phyloP scores from a whole-genome alignment of 2,329 filamentous ascomycete species.

The Hypoxylon sp. region DNA sequence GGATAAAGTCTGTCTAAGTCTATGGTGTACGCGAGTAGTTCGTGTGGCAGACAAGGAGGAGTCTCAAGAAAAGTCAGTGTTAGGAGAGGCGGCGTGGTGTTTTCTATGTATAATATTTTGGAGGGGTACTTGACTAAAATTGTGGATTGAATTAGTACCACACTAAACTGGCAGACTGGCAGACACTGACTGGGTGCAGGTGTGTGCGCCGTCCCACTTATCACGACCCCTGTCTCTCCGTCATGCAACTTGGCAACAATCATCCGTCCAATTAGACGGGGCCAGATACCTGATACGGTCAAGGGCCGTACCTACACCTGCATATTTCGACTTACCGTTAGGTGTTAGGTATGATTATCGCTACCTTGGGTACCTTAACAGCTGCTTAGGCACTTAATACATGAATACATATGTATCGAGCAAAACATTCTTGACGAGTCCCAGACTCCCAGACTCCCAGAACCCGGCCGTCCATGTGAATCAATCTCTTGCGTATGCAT shows the following conservation, averaged over 20 bases:
- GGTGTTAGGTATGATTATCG: conserved; percentile 22
- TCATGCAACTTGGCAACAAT: conserved; percentile 47
- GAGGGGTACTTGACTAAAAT: conserved; percentile 43
- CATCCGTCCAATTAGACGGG: conserved; percentile 41
- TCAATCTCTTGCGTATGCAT: conserved; percentile 19
- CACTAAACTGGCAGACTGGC: conserved; percentile 15
- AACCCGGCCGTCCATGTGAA: conserved; percentile 5
- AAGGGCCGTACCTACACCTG: conserved; percentile 32
- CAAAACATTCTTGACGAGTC: not conserved
- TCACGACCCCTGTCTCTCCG: conserved; percentile 40
- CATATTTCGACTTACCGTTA: conserved; percentile 22
- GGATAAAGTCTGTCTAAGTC: conserved; percentile 45
- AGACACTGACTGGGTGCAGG: conserved; percentile 11
- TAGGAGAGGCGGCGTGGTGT: conserved; percentile 38
- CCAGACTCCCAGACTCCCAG: not conserved
- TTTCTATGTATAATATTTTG: conserved; percentile 47
- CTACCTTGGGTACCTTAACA: not conserved
- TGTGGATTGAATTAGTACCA: conserved; percentile 35
- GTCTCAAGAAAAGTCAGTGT: conserved; percentile 27
- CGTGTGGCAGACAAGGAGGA: conserved; percentile 39
- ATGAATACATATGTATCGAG: conserved; percentile 33
- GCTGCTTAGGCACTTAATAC: not conserved
- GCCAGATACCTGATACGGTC: conserved; percentile 37
- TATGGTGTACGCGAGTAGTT: conserved; percentile 34
- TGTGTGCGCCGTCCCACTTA: conserved; percentile 38